These are phyloP conservation scores for Ceratocystis variospora DNA, from an alignment of 2,329 filamentous ascomycete genomes.

Conservation along the genomic window DNA sequence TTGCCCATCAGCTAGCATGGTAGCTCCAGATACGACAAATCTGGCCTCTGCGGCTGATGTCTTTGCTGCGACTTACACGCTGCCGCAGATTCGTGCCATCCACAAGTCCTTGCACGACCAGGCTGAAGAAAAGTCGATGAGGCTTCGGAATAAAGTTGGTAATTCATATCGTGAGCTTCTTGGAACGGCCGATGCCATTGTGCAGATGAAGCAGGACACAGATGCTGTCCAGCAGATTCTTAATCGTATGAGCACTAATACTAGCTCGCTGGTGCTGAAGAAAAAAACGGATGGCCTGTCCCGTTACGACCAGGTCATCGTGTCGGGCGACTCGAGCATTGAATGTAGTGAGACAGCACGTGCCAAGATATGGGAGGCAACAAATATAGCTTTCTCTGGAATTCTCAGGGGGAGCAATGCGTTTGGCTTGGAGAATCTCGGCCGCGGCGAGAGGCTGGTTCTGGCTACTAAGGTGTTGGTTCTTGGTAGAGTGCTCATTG, in stretches of 20 bases:
- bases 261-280: conserved; percentile 58
- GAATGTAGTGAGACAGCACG: conserved; percentile 29
- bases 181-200: conserved; percentile 85
- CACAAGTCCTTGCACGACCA: conserved; percentile 45
- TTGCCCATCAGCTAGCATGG: conserved; percentile 7
- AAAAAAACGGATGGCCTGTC: conserved; percentile 47
- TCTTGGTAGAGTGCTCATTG: conserved; percentile 59
- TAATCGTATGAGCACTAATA: conserved; percentile 57
- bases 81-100: conserved; percentile 50
- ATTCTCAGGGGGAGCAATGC: conserved; percentile 33
- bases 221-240: conserved; percentile 58
- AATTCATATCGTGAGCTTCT: conserved; percentile 74
- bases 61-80: conserved; percentile 42
- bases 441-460: conserved; percentile 38
- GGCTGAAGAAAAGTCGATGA: conserved; percentile 48
- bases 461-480: conserved; percentile 59
- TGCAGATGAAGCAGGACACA: conserved; percentile 73
- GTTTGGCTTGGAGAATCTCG: conserved; percentile 22
- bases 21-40: conserved; percentile 19
- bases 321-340: conserved; percentile 22
- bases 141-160: conserved; percentile 50
- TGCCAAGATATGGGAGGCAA: conserved; percentile 38
- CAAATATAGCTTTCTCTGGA: conserved; percentile 35
- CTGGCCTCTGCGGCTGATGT: conserved; percentile 40
- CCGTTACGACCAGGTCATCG: conserved; percentile 29